Evolutionary conservation across 768 basidiomycete species (phyloP).

Genomic region (Pleurotus giganteus): DNA sequence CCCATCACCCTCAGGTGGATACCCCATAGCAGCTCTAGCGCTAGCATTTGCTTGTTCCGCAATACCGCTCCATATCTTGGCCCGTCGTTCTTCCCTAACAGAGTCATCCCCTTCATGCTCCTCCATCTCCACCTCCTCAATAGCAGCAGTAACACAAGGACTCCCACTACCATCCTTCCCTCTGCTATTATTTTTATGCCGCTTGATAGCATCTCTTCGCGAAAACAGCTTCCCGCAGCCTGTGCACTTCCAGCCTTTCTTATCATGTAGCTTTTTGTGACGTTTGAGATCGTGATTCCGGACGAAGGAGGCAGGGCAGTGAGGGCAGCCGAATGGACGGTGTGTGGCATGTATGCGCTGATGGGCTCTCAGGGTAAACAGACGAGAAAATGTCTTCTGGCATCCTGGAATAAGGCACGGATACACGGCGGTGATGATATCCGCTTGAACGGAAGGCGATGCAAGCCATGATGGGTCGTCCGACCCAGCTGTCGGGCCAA

Average conservation of each 20-base stretch:
- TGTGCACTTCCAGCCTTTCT: constrained; percentile 69
- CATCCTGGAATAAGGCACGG: constrained; percentile 71
- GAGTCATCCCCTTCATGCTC: constrained; percentile 40
- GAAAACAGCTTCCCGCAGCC: constrained; percentile 77
- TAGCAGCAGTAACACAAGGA: constrained; percentile 53
- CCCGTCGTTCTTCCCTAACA: constrained; percentile 57
- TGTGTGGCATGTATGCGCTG: constrained; percentile 63
- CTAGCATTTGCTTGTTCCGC: constrained; percentile 29
- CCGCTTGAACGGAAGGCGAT: constrained; percentile 26
- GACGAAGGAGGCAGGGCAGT: constrained; percentile 74
- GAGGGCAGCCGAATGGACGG: constrained; percentile 61
- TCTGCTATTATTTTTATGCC: constrained; percentile 65
- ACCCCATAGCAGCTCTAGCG: constrained; percentile 18
- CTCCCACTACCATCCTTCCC: constrained; percentile 49
- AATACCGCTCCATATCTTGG: constrained; percentile 64
- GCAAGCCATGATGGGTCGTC: constrained; percentile 33
- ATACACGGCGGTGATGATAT: constrained; percentile 76
- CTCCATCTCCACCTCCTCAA: constrained; percentile 57
- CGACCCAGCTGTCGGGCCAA: constrained; percentile 45
- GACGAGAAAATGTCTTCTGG: constrained; percentile 64
- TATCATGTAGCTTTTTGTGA: constrained; percentile 71
- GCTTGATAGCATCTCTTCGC: constrained; percentile 75
- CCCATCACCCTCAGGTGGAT: constrained; percentile 21
- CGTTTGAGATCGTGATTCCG: constrained; percentile 80
- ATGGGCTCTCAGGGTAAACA: constrained; percentile 70